Evolutionary conservation across 164 flowering plant genomes (phyloP).

Genomic region (Buxus sempervirens): DNA sequence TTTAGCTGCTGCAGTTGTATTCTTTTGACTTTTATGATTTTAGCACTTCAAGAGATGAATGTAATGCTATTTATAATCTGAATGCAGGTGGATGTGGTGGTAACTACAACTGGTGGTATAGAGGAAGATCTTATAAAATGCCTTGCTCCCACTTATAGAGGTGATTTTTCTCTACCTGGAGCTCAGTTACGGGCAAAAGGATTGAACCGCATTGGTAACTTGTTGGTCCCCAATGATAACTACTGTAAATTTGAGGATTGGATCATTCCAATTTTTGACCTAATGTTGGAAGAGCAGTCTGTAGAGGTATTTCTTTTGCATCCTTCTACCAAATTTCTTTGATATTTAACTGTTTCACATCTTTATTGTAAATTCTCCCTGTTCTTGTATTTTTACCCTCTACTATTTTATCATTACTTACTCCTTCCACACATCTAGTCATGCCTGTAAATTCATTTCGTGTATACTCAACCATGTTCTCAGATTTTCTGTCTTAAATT

Average conservation of each 20-base stretch:
- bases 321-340: not conserved
- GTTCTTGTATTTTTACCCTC: not conserved
- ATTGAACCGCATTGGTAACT: conserved; percentile 88
- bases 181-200: conserved; percentile 82
- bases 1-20: no score
- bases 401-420: no score
- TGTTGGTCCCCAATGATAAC: conserved; percentile 95
- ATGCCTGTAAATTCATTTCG: no score
- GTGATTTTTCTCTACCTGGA: conserved; percentile 83
- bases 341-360: not conserved
- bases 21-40: no score
- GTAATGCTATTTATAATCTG: not conserved
- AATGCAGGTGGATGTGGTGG: conserved; percentile 88
- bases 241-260: conserved; percentile 99
- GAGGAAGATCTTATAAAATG: conserved; percentile 97
- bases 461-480: no score
- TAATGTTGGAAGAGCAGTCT: conserved; percentile 82
- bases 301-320: conserved; percentile 52
- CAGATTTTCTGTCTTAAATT: no score
- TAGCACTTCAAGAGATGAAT: not conserved
- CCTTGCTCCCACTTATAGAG: conserved; percentile 89
- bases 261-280: conserved; percentile 87
- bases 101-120: conserved; percentile 93
- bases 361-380: not conserved
- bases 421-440: no score